Conservation (phyloP, 306 rosid genomes). For the Malus domestica region ASM211411v1 NC_041805.1:11593501-11594000, state of each 20-base stretch:
- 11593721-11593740: slow-evolving; percentile 39
- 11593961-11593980: slow-evolving; percentile 70
- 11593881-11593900: slow-evolving; percentile 74
- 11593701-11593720: slow-evolving; percentile 67
- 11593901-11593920: slow-evolving; percentile 82
- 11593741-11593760: slow-evolving; percentile 69
- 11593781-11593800: slow-evolving; percentile 37
- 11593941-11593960: slow-evolving; percentile 68
- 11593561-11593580: slow-evolving; percentile 58
- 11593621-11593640: slow-evolving; percentile 56
- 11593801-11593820: slow-evolving; percentile 45
- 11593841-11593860: slow-evolving; percentile 84
- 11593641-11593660: slow-evolving; percentile 72
- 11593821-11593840: slow-evolving; percentile 88
- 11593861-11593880: slow-evolving; percentile 71
- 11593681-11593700: slow-evolving; percentile 61
- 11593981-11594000: slow-evolving; percentile 52
- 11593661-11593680: slow-evolving; percentile 71
- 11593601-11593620: slow-evolving; percentile 78
- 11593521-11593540: slow-evolving; percentile 74
- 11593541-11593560: slow-evolving; percentile 44
- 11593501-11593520: slow-evolving; percentile 89
- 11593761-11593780: slow-evolving; percentile 73
- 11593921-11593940: slow-evolving; percentile 51
- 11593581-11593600: slow-evolving; percentile 94